These are phyloP conservation scores for Lepraria neglecta DNA, from an alignment of 495 filamentous ascomycete genomes.

Conservation along the genomic window DNA sequence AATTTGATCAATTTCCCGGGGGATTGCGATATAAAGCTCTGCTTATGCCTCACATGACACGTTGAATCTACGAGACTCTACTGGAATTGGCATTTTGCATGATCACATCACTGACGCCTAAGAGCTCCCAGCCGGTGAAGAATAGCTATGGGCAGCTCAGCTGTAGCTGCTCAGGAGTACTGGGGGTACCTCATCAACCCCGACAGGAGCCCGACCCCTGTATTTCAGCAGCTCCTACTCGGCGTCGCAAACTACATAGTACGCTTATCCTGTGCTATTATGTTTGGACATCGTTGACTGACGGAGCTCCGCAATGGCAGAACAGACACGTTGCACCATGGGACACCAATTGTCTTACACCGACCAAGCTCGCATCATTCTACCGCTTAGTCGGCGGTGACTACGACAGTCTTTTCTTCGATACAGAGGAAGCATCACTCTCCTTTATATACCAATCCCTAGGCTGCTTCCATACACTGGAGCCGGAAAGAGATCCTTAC, in stretches of 20 bases:
- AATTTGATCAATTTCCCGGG: slow-evolving; percentile 8
- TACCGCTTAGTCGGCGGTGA: slow-evolving; percentile 85
- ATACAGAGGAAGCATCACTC: slow-evolving; percentile 64
- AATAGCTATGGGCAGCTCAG: slow-evolving; percentile 8
- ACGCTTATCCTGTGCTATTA: slow-evolving; percentile 22
- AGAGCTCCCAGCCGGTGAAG: slow-evolving; percentile 1
- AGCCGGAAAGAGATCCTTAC: slow-evolving; percentile 64
- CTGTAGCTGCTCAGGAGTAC: slow-evolving; percentile 36
- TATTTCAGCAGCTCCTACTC: slow-evolving; percentile 70
- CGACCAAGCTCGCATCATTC: slow-evolving; percentile 77
- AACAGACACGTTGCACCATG: slow-evolving; percentile 59
- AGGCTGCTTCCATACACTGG: slow-evolving; percentile 77
- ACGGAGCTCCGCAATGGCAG: slow-evolving; percentile 33
- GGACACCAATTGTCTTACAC: slow-evolving; percentile 60
- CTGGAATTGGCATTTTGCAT: slow-evolving; percentile 5
- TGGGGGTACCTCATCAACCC: slow-evolving; percentile 82
- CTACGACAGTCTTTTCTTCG: slow-evolving; percentile 80
- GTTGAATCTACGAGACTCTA: background rate
- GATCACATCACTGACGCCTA: slow-evolving; percentile 8
- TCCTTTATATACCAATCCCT: slow-evolving; percentile 89
- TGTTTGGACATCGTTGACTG: background rate
- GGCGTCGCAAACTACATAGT: slow-evolving; percentile 80
- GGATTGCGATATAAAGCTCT: background rate
- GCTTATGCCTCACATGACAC: slow-evolving; percentile 1
- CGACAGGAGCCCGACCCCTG: slow-evolving; percentile 68